Conservation (phyloP, 2,329 filamentous ascomycete species). For the Dothideomycetes sp. region DNA sequence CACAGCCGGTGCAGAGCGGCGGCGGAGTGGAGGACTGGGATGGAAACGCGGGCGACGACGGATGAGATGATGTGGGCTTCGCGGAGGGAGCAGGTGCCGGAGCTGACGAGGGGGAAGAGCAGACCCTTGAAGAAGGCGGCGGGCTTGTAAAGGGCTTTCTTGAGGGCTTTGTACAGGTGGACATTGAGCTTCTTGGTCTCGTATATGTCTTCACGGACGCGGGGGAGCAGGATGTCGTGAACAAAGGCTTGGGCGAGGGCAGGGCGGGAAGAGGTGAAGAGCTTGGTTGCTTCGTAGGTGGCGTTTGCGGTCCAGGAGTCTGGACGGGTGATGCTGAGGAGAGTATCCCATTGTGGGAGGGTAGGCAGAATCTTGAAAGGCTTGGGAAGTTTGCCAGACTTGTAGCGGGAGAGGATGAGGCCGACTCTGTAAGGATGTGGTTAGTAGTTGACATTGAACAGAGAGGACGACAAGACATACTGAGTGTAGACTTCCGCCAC, state of each 20-base stretch:
- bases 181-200: constrained; percentile 93
- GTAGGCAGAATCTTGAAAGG: constrained; percentile 95
- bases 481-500: constrained; percentile 92
- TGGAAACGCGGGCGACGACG: constrained; percentile 71
- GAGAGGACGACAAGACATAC: constrained; percentile 27
- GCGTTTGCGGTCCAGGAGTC: constrained; percentile 70
- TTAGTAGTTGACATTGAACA: constrained; percentile 1
- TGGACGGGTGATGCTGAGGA: constrained; percentile 73
- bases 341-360: constrained; percentile 82
- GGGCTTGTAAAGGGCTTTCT: constrained; percentile 88
- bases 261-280: constrained; percentile 82
- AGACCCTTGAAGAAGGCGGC: constrained; percentile 95
- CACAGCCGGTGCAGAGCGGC: constrained; percentile 85
- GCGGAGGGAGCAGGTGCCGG: constrained; percentile 78
- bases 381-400: constrained; percentile 92
- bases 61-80: constrained; percentile 88
- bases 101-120: constrained; percentile 77
- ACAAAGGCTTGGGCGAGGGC: constrained; percentile 73
- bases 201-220: constrained; percentile 86
- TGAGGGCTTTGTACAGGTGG: constrained; percentile 86
- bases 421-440: constrained; percentile 43
- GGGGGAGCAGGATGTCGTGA: constrained; percentile 74
- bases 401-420: constrained; percentile 80
- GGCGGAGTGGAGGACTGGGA: constrained; percentile 85
- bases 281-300: constrained; percentile 77